phyloP scores from a whole-genome alignment of 441 rosid species.

The Brassica balearica region DNA sequence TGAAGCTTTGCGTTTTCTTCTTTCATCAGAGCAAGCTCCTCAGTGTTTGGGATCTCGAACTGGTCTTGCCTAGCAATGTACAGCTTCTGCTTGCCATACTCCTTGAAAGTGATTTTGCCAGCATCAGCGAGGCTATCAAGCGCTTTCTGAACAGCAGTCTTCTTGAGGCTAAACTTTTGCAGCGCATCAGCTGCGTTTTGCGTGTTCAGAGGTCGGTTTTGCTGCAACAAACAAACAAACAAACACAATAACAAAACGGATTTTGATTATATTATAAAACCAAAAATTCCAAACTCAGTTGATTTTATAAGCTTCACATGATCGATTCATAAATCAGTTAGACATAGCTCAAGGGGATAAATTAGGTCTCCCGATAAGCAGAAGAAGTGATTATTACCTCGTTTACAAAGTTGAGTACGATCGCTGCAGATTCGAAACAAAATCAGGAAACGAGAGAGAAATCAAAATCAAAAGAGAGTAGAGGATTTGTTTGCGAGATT shows the following conservation, averaged over 20 bases:
- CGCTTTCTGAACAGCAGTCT: conserved; percentile 84
- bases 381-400: conserved; percentile 60
- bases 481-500: background rate
- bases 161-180: conserved; percentile 92
- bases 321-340: background rate
- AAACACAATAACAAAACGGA: background rate
- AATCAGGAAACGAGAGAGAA: conserved; percentile 17
- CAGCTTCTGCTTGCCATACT: conserved; percentile 94
- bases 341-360: background rate
- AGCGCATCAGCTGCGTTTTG: conserved; percentile 88
- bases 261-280: too few relatives aligned
- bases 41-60: conserved; percentile 81
- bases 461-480: background rate
- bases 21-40: conserved; percentile 84
- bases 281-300: background rate
- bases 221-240: conserved; percentile 49
- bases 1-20: conserved; percentile 74
- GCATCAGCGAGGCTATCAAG: conserved; percentile 78
- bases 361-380: conserved; percentile 2
- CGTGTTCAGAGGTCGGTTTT: conserved; percentile 87
- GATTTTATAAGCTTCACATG: background rate
- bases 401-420: conserved; percentile 89
- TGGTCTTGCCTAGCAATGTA: conserved; percentile 92
- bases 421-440: conserved; percentile 54
- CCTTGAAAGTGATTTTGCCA: conserved; percentile 80